phyloP scores from a whole-genome alignment of 306 rosid genomes.

The Quercus glauca region DNA sequence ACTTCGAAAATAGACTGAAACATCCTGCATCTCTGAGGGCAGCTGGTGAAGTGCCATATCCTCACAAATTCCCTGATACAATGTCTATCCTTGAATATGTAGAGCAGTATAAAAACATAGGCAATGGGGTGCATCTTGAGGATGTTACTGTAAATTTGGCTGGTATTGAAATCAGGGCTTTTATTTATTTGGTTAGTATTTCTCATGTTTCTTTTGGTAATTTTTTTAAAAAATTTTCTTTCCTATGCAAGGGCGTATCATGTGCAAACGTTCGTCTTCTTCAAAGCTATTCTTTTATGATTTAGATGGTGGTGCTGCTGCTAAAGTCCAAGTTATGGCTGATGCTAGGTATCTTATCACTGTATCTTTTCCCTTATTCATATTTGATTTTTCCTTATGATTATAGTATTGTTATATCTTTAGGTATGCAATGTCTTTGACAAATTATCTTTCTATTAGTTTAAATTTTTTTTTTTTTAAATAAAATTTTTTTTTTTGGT shows the following conservation, averaged over 20 bases:
- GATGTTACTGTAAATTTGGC: conserved; percentile 62
- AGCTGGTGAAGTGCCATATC: conserved; percentile 69
- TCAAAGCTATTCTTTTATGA: too few species aligned
- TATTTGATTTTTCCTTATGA: background rate
- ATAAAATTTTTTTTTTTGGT: too few species aligned
- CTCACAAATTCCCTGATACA: conserved; percentile 70
- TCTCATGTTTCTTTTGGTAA: too few species aligned
- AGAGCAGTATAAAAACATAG: conserved; percentile 43
- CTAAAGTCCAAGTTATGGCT: conserved; percentile 84
- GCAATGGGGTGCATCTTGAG: conserved; percentile 72
- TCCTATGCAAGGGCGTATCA: too few species aligned
- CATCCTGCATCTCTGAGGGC: too few species aligned
- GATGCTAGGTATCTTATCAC: conserved; percentile 62
- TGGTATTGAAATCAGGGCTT: conserved; percentile 37
- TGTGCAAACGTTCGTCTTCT: too few species aligned
- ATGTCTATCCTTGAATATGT: conserved; percentile 49
- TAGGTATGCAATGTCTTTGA: background rate
- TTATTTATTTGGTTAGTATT: background rate
- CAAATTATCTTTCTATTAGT: background rate
- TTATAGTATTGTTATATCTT: background rate
- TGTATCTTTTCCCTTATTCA: background rate
- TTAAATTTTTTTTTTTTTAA: too few species aligned
- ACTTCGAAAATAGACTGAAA: too few species aligned
- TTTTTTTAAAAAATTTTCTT: too few species aligned
- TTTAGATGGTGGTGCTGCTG: too few species aligned